Evolutionary conservation across 345 rosid genomes (phyloP).

Genomic region (Anacardium occidentale): DNA sequence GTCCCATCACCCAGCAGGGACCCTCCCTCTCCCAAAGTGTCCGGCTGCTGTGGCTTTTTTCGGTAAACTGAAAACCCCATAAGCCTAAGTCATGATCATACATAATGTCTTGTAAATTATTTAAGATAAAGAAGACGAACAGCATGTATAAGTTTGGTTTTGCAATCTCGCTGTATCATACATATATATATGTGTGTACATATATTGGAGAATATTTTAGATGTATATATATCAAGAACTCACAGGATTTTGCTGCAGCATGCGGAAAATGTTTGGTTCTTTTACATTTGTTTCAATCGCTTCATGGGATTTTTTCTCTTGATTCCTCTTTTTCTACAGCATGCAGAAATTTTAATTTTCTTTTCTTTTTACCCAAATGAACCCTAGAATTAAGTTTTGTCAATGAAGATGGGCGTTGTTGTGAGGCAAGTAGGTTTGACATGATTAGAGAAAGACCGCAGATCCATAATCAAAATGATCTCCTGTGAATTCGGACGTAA

Average conservation of each 20-base stretch:
- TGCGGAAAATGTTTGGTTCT: background rate
- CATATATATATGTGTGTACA: no score
- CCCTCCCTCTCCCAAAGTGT: slow-evolving; percentile 68
- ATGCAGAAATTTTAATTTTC: no score
- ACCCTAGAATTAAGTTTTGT: background rate
- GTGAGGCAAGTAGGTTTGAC: background rate
- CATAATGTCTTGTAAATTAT: background rate
- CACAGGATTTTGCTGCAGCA: background rate
- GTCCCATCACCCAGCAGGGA: slow-evolving; percentile 38
- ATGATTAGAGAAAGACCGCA: background rate
- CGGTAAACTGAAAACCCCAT: slow-evolving; percentile 25
- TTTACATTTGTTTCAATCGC: background rate
- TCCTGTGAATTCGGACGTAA: background rate
- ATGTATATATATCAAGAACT: background rate
- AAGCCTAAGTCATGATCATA: slow-evolving; percentile 15
- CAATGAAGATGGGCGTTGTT: background rate
- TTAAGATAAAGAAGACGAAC: background rate
- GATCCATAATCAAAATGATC: background rate
- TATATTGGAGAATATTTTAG: background rate
- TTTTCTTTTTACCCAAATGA: background rate
- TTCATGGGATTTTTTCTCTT: background rate
- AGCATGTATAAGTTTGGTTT: no score
- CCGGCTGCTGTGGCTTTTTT: slow-evolving; percentile 57
- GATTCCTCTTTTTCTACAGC: no score
- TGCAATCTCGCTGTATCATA: background rate